Evolutionary conservation across 495 filamentous ascomycete species (phyloP).

Genomic region (Penicillium coffeae): DNA sequence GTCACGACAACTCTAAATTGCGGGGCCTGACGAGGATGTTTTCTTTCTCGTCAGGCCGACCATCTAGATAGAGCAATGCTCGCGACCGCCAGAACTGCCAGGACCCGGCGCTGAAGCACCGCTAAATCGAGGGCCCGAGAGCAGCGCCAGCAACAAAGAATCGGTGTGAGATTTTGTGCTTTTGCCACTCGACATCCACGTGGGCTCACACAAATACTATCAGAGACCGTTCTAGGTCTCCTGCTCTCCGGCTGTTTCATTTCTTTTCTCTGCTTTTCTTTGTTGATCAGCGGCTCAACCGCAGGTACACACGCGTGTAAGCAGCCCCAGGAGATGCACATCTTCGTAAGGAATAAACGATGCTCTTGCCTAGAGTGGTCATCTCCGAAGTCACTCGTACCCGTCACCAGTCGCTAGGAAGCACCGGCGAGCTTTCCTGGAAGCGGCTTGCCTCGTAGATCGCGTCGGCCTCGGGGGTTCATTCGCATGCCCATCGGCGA

Average conservation of each 20-base stretch:
- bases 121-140: neutral
- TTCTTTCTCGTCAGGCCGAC: neutral
- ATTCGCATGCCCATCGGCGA: slow-evolving; percentile 15
- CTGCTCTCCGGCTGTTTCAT: neutral
- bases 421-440: slow-evolving; percentile 3
- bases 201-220: neutral
- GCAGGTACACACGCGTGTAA: slow-evolving; percentile 7
- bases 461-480: slow-evolving; percentile 16
- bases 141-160: slow-evolving; percentile 10
- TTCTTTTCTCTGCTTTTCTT: neutral
- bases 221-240: neutral
- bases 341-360: neutral
- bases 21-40: slow-evolving; percentile 9
- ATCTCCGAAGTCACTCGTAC: neutral
- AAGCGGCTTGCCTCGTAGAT: slow-evolving; percentile 14
- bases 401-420: neutral
- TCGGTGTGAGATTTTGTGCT: slow-evolving; percentile 15
- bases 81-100: slow-evolving; percentile 11
- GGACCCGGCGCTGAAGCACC: slow-evolving; percentile 4
- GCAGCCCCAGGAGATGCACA: neutral
- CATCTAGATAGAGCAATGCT: neutral
- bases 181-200: neutral
- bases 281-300: slow-evolving; percentile 6
- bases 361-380: neutral
- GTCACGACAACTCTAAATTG: slow-evolving; percentile 31